Conservation (phyloP, 2,329 filamentous ascomycete genomes). For the Phialophora tarda region DNA sequence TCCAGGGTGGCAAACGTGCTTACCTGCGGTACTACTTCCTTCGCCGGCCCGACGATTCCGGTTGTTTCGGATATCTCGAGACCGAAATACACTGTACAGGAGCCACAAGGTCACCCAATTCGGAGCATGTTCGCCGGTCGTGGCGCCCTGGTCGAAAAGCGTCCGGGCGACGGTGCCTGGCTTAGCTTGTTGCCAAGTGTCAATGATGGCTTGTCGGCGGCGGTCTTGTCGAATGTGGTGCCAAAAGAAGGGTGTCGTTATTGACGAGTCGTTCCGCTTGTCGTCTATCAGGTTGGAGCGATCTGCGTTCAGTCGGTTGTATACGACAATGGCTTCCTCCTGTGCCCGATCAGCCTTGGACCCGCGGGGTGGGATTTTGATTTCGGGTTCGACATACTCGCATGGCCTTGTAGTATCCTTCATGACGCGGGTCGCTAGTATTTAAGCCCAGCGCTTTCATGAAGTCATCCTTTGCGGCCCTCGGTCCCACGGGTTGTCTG, state of each 20-base stretch:
- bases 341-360: conserved; percentile 36
- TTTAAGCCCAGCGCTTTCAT: conserved; percentile 52
- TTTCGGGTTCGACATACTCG: conserved; percentile 44
- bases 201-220: conserved; percentile 50
- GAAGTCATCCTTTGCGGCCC: conserved; percentile 55
- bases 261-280: conserved; percentile 46
- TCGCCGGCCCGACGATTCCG: conserved; percentile 48
- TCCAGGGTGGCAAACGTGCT: background rate
- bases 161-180: conserved; percentile 45
- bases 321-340: conserved; percentile 54
- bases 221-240: conserved; percentile 53
- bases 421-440: conserved; percentile 50
- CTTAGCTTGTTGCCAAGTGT: conserved; percentile 51
- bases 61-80: conserved; percentile 54
- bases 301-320: conserved; percentile 51
- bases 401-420: conserved; percentile 54
- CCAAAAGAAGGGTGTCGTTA: conserved; percentile 53
- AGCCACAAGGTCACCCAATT: conserved; percentile 56
- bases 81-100: conserved; percentile 56
- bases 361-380: background rate
- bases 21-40: conserved; percentile 34
- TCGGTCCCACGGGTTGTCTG: conserved; percentile 44
- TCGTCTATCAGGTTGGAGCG: conserved; percentile 50
- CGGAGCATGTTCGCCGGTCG: conserved; percentile 52
- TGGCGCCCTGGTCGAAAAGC: conserved; percentile 50